Evolutionary conservation across 192 early-diverging fungal genomes (phyloP), one percentile per base, ranked within the genome.

Genomic region (Obelidium mucronatum): DNA sequence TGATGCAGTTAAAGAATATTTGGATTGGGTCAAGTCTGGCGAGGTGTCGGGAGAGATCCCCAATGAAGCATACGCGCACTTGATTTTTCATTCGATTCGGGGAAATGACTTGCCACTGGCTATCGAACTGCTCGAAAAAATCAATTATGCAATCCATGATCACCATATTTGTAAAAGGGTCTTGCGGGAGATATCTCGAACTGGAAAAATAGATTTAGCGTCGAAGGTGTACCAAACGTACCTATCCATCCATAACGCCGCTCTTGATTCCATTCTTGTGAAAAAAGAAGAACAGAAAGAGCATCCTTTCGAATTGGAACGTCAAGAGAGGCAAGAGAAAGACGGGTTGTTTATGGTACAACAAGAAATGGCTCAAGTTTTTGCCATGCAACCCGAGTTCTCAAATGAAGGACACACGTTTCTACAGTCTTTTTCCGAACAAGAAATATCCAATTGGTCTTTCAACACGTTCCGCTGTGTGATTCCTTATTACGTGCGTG

Each of bases 81-180:
- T 72, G 28, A 30, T 58, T 24, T 40, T 39, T 1, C 52, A 72
- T 42, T 51, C 69, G 3, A 15, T 55, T 6, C n/a, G 69, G n/a
- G 52, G 26, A 15, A 13, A 24, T 19, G 54, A 72, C n/a, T 4
- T 39, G 1, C 6, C 31, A 28, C 39, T 72, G 5, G 69, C 69
- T 5, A 24, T 13, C 6, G 53, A 58, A n/a, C 30, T 72, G 53
- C 39, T 72, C 54, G 55, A 72, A 34, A 72, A 54, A 24, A 8
- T 35, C 8, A 35, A 72, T 2, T 72, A 34, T 56, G 31, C 13
- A 13, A 3, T 64, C 15, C n/a, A n/a, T n/a, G 40, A 40, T 22
- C 15, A 15, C 6, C 15, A 22, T 33, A 33, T 39, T 1, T 42
- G 19, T 40, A 30, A 35, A 58, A 11, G n/a, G 5, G 37, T 72